These are phyloP conservation scores for Eucalyptus tenuipes DNA, from an alignment of 345 rosid genomes.

Conservation along the genomic window DNA sequence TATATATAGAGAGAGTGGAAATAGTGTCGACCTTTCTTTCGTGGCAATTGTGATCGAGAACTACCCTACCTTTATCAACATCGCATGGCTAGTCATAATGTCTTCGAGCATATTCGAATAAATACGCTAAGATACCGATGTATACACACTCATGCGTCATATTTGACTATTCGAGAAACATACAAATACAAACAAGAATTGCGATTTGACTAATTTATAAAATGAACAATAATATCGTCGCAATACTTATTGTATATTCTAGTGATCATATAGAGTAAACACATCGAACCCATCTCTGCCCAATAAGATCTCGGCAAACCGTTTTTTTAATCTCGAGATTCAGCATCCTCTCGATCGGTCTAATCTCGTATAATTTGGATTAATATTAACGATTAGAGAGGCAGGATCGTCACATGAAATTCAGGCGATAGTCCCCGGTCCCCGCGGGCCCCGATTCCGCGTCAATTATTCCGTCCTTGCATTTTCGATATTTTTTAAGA, in stretches of 20 bases:
- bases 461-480: background rate
- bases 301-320: background rate
- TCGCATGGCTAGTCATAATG: background rate
- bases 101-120: background rate
- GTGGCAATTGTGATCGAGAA: background rate
- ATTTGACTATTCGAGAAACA: background rate
- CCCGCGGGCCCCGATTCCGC: background rate
- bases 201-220: background rate
- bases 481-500: background rate
- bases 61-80: background rate
- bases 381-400: no score
- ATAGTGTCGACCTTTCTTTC: no score
- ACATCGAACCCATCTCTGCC: fast-evolving
- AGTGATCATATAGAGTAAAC: background rate
- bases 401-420: no score
- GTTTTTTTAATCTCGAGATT: background rate
- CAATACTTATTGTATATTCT: no score
- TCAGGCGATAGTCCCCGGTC: no score
- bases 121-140: background rate
- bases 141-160: background rate
- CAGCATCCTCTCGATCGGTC: background rate
- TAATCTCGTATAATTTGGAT: no score
- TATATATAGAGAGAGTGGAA: no score
- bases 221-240: background rate
- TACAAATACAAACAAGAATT: background rate